phyloP scores from a whole-genome alignment of 2,329 filamentous ascomycete genomes.

The Neoscytalidium dimidiatum region DNA sequence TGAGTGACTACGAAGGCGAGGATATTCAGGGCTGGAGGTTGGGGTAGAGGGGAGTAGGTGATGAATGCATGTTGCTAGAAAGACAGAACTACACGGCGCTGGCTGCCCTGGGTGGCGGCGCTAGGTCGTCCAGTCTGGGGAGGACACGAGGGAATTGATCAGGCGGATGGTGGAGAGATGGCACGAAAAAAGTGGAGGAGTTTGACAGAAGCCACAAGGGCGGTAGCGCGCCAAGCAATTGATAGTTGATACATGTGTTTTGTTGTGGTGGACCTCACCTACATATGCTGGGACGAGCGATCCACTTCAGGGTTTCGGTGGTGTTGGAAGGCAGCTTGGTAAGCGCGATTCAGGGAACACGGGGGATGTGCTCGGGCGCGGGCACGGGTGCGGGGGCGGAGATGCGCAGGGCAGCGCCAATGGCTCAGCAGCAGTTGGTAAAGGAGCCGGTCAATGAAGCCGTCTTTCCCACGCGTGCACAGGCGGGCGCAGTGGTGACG shows the following conservation, averaged over 20 bases:
- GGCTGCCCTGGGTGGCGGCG: background rate
- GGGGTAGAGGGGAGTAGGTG: constrained; percentile 6
- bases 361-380: constrained; percentile 14
- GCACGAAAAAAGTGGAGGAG: background rate
- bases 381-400: constrained; percentile 11
- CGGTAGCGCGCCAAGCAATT: background rate
- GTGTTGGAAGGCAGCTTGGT: background rate
- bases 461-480: background rate
- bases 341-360: constrained; percentile 1
- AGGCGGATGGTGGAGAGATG: background rate
- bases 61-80: constrained; percentile 14
- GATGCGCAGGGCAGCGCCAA: background rate
- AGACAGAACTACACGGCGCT: background rate
- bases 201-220: background rate
- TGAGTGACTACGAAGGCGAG: background rate
- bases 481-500: background rate
- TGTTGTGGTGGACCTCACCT: too few species aligned
- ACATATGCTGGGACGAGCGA: background rate
- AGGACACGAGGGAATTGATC: background rate
- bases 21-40: background rate
- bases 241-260: background rate
- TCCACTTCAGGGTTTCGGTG: background rate
- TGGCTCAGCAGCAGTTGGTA: background rate
- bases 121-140: background rate
- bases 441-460: background rate